Evolutionary conservation across 1,139 yeast genomes (phyloP), one percentile per base, ranked within the genome.

Genomic region (Debaryomycetaceae sp.): DNA sequence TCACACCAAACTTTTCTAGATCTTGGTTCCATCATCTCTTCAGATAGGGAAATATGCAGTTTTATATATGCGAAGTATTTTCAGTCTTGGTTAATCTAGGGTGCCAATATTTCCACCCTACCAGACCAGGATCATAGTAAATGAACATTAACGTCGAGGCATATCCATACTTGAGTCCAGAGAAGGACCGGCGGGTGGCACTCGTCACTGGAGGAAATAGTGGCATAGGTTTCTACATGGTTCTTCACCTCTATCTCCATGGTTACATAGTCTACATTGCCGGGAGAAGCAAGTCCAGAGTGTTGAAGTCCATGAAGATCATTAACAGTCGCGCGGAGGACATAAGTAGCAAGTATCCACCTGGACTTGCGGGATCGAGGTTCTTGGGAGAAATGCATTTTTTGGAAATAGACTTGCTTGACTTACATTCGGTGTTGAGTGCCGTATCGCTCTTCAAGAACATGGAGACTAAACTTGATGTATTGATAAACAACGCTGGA

Each of bases 401-500:
- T 49, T 56, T 87, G 36, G 83, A 82, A 45, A 63, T 86, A 42
- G 96, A 89, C 60, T 65, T 88, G 40, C 63, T 81, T 27, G 79
- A 76, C 47, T 66, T 89, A 43, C 60, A 71, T 20, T 74, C 84
- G 27, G 88, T 88, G 2, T 73, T 77, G 31, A 58, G 58, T 24
- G 87, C 90, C 0, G 83, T 80, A 5, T 59, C 65, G 8, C 67
- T 68, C 31, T 76, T 87, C 50, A 66, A 65, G 41, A 58, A 64
- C 8, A 53, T 65, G 43, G 96, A 87, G 55, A 56, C 66, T 6
- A 63, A 67, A 33, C 62, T 89, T 17, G 83, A 87, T 59, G 61
- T 88, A 24, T 71, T 89, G 38, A 73, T 89, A 34, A 81, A 87
- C 55, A 89, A 88, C 60, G 95, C 96, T 0, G 95, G 95, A 1